Conservation (phyloP, 2,329 filamentous ascomycete genomes). For the Alternaria postmessia region DNA sequence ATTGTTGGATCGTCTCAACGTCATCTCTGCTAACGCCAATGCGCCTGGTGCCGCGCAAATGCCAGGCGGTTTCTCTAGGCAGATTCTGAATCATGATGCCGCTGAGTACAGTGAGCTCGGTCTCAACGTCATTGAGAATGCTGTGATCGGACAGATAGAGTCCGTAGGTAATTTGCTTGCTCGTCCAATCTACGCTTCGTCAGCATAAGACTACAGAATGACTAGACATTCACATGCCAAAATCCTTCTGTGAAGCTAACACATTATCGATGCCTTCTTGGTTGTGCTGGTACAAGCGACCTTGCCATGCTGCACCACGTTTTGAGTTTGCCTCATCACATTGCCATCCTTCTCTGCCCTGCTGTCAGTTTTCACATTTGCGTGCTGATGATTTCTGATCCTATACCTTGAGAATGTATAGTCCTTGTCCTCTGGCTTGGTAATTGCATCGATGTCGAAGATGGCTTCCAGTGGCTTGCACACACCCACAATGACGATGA, state of each 20-base stretch:
- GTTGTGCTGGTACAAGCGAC: constrained; percentile 65
- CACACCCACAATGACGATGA: constrained; percentile 65
- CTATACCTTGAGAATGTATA: constrained; percentile 58
- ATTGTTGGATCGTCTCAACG: constrained; percentile 54
- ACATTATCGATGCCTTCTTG: constrained; percentile 49
- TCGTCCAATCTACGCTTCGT: constrained; percentile 57
- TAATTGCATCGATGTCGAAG: constrained; percentile 62
- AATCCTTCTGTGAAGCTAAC: constrained; percentile 57
- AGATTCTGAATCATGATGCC: constrained; percentile 68
- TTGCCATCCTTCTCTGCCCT: constrained; percentile 62
- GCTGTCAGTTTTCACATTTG: background rate
- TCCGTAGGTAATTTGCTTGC: constrained; percentile 65
- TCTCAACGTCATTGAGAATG: constrained; percentile 63
- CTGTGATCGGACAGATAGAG: constrained; percentile 65
- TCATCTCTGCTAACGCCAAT: constrained; percentile 59
- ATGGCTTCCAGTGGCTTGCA: constrained; percentile 70
- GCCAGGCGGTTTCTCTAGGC: constrained; percentile 62
- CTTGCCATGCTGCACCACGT: constrained; percentile 64
- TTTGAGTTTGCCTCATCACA: constrained; percentile 63
- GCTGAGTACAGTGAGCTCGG: constrained; percentile 62
- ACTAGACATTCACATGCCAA: constrained; percentile 39
- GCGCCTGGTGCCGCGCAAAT: constrained; percentile 60
- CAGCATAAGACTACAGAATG: background rate
- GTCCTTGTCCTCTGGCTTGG: constrained; percentile 66
- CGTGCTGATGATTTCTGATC: background rate